These are phyloP conservation scores for Phytophthora citricola DNA, from an alignment of 352 stramenopile genomes.

Conservation along the genomic window DNA sequence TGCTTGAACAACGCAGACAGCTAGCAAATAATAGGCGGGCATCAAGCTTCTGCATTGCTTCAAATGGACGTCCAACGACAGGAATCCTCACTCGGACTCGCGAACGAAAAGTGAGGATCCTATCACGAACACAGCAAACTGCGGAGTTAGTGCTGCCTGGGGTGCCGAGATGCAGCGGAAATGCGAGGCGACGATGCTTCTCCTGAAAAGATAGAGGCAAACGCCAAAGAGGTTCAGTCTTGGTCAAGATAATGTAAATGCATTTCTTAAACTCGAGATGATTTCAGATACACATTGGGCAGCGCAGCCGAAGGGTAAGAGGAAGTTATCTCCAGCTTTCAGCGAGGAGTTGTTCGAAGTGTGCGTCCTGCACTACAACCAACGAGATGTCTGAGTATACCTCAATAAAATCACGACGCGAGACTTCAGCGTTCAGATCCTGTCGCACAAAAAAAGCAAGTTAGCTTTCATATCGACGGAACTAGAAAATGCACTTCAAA, in stretches of 20 bases:
- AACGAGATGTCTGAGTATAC: constrained; percentile 78
- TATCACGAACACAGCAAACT: not conserved
- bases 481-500: too few species aligned
- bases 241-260: not conserved
- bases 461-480: not conserved
- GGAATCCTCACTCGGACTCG: not conserved
- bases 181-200: constrained; percentile 47
- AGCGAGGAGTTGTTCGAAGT: constrained; percentile 71
- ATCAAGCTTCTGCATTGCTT: constrained; percentile 22
- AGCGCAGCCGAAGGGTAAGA: too few species aligned
- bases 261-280: constrained; percentile 13
- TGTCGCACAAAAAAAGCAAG: constrained; percentile 4
- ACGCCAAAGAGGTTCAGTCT: constrained; percentile 31
- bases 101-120: not conserved
- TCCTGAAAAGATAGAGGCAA: constrained; percentile 57
- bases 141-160: constrained; percentile 27
- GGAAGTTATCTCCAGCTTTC: constrained; percentile 68
- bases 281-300: too few species aligned
- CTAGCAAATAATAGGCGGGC: constrained; percentile 15
- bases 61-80: constrained; percentile 20
- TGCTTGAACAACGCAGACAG: constrained; percentile 28
- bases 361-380: constrained; percentile 59
- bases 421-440: constrained; percentile 45
- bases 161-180: constrained; percentile 51
- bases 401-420: constrained; percentile 65